A percentile compares a stretch with the other conserved stretches of the same genome.
Conservation (phyloP, 495 filamentous ascomycete species). For the Pseudevernia furfuracea region DNA sequence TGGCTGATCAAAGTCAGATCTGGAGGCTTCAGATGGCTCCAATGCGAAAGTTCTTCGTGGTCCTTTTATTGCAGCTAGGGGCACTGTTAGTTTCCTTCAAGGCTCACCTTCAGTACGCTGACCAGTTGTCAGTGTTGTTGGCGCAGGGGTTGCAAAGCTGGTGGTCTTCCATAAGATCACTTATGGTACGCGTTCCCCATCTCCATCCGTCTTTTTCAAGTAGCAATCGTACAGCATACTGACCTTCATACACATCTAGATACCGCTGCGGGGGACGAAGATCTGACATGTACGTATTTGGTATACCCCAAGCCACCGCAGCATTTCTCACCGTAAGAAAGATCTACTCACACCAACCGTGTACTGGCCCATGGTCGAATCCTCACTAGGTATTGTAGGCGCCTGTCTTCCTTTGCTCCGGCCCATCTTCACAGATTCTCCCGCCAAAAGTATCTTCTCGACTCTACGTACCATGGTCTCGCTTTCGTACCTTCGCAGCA, state of each 20-base stretch:
- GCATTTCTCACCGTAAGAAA: not conserved
- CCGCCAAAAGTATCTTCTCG: not conserved
- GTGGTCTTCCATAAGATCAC: constrained; percentile 11
- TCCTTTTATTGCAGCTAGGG: constrained; percentile 5
- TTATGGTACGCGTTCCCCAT: not conserved
- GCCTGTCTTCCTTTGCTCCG: constrained; percentile 14
- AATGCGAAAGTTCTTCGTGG: constrained; percentile 8
- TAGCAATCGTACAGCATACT: not conserved
- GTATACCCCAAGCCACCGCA: not conserved
- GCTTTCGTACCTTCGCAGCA: not conserved
- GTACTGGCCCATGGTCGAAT: constrained; percentile 17
- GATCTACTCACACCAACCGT: constrained; percentile 12
- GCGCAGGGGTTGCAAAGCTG: constrained; percentile 7
- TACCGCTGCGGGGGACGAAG: not conserved
- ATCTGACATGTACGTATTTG: not conserved
- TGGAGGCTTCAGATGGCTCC: constrained; percentile 13
- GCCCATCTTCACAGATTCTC: constrained; percentile 1
- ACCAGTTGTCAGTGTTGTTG: constrained; percentile 1
- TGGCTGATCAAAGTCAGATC: not conserved
- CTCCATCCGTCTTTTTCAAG: not conserved
- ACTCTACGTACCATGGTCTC: not conserved
- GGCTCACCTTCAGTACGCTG: not conserved
- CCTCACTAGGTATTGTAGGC: constrained; percentile 10
- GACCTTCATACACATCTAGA: not conserved
- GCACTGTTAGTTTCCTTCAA: not conserved